phyloP scores from a whole-genome alignment of 2,329 filamentous ascomycete species.

The Ilyonectria destructans region DNA sequence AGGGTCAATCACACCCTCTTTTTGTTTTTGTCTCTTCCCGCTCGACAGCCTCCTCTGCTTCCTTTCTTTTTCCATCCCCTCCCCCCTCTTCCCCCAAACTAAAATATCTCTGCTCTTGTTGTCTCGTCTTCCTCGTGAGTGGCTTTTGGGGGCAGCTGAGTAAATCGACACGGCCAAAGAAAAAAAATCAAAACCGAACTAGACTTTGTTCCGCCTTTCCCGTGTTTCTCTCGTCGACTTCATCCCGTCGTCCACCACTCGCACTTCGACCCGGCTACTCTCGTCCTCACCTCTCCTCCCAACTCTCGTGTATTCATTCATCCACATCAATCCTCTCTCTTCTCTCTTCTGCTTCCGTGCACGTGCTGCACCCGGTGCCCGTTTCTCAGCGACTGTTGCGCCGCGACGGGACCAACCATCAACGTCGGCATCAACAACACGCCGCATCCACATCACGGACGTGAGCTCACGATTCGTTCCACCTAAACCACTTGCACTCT shows the following conservation, averaged over 20 bases:
- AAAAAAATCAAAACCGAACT: conserved; percentile 26
- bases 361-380: background rate
- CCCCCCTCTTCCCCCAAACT: conserved; percentile 8
- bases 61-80: conserved; percentile 16
- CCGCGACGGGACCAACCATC: conserved; percentile 23
- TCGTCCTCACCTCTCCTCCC: background rate
- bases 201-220: conserved; percentile 26
- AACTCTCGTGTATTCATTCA: conserved; percentile 3
- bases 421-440: conserved; percentile 22
- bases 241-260: conserved; percentile 13
- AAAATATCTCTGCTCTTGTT: conserved; percentile 5
- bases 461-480: conserved; percentile 18
- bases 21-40: background rate
- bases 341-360: conserved; percentile 1
- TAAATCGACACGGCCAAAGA: conserved; percentile 21
- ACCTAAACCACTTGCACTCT: conserved; percentile 34
- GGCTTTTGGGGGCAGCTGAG: conserved; percentile 27
- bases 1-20: conserved; percentile 4
- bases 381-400: conserved; percentile 11
- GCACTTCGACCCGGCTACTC: background rate
- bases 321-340: conserved; percentile 15
- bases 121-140: conserved; percentile 26
- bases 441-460: conserved; percentile 15
- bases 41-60: conserved; percentile 7
- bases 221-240: conserved; percentile 23